Percentiles rank a stretch among this genome's conserved stretches.
Evolutionary conservation across 1,284 basidiomycete species (phyloP).

Genomic region (Tremellales sp.): DNA sequence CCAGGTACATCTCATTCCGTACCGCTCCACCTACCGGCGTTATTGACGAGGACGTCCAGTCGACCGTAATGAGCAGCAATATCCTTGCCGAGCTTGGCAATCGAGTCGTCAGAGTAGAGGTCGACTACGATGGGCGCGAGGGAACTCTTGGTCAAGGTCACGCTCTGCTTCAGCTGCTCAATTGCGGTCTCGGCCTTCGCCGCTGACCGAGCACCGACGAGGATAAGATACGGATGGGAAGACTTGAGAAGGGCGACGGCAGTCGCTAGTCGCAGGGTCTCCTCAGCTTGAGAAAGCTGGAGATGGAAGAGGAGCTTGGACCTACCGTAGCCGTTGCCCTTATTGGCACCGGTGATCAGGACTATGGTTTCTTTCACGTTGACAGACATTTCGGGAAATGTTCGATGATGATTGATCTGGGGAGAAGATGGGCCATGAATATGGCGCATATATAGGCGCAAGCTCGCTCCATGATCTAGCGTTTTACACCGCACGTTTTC

Average conservation of each 20-base stretch:
- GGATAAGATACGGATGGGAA: neutral
- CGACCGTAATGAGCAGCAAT: too few relatives aligned
- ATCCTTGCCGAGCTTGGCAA: neutral
- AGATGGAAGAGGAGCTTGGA: too few relatives aligned
- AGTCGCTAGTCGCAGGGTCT: too few relatives aligned
- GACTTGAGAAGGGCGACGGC: slow-evolving; percentile 2
- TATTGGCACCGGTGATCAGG: slow-evolving; percentile 6
- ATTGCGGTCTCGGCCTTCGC: slow-evolving; percentile 3
- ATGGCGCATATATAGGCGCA: too few relatives aligned
- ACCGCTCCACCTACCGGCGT: slow-evolving; percentile 27
- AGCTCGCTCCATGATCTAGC: too few relatives aligned
- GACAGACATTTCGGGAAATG: too few relatives aligned
- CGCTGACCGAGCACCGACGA: neutral
- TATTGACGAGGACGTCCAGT: slow-evolving; percentile 32
- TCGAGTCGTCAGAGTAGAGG: slow-evolving; percentile 3
- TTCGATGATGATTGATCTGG: too few relatives aligned
- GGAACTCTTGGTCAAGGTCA: neutral
- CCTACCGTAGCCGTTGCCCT: slow-evolving; percentile 6
- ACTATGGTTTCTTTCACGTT: too few relatives aligned
- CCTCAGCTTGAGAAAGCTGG: too few relatives aligned
- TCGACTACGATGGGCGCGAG: neutral
- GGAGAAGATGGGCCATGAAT: too few relatives aligned
- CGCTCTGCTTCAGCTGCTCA: neutral
- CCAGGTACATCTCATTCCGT: too few relatives aligned
- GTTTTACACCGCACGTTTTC: too few relatives aligned